Conservation (phyloP, 768 basidiomycete species). For the Chlorophyllum brunneum region DNA sequence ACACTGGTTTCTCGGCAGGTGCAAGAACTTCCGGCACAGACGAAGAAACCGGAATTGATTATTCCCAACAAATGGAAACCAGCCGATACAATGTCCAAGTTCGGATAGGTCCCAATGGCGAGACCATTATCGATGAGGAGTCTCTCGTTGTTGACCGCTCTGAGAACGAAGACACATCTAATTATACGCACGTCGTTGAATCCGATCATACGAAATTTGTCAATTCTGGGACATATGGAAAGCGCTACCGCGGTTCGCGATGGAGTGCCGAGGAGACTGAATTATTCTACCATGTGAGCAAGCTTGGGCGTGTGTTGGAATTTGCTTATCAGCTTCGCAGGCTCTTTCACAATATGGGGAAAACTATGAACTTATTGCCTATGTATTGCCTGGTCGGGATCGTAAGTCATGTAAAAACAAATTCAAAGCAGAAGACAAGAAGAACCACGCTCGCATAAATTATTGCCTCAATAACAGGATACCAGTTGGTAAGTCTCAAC, state of each 20-base stretch:
- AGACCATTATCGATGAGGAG: conserved; percentile 83
- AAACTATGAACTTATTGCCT: conserved; percentile 90
- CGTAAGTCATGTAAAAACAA: conserved; percentile 91
- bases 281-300: conserved; percentile 74
- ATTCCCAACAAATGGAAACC: conserved; percentile 56
- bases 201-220: conserved; percentile 83
- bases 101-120: conserved; percentile 82
- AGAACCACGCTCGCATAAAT: conserved; percentile 72
- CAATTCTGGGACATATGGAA: conserved; percentile 80
- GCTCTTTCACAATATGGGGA: conserved; percentile 88
- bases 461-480: conserved; percentile 69
- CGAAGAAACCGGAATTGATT: conserved; percentile 66
- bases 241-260: conserved; percentile 73
- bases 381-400: conserved; percentile 79
- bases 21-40: conserved; percentile 19
- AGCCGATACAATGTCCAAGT: conserved; percentile 84
- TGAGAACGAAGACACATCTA: conserved; percentile 61
- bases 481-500: conserved; percentile 64
- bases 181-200: conserved; percentile 77
- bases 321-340: conserved; percentile 35
- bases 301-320: not conserved
- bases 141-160: conserved; percentile 77
- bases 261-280: conserved; percentile 93
- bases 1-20: not conserved
- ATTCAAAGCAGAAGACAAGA: conserved; percentile 86